These are phyloP conservation scores for Boletus patriciae DNA, from an alignment of 768 basidiomycete species.

Conservation along the genomic window DNA sequence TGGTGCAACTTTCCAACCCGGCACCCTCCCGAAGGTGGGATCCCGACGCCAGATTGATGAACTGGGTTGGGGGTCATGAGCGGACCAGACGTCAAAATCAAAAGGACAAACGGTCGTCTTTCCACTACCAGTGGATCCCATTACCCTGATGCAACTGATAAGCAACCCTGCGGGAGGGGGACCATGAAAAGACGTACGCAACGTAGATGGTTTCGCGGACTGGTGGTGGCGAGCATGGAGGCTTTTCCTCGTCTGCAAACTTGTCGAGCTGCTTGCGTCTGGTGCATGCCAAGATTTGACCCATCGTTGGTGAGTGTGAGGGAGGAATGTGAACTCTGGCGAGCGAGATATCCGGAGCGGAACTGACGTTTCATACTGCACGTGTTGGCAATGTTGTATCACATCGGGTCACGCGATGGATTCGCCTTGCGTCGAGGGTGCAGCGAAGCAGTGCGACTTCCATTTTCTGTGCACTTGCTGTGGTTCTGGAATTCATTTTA, in stretches of 20 bases:
- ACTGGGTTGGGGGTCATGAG: slow-evolving; percentile 26
- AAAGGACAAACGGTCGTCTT: slow-evolving; percentile 33
- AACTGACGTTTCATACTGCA: slow-evolving; percentile 28
- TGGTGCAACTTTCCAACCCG: slow-evolving; percentile 38
- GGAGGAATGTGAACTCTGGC: slow-evolving; percentile 13
- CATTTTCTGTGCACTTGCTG: slow-evolving; percentile 17
- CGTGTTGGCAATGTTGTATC: slow-evolving; percentile 31
- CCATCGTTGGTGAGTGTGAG: slow-evolving; percentile 27
- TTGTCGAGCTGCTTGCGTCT: slow-evolving; percentile 27
- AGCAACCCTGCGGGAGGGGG: slow-evolving; percentile 10
- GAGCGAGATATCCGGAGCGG: slow-evolving; percentile 28
- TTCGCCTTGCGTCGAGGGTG: slow-evolving; percentile 28
- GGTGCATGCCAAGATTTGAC: slow-evolving; percentile 28
- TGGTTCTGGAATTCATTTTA: slow-evolving; percentile 18
- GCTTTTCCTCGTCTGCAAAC: slow-evolving; percentile 30
- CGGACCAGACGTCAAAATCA: neutral
- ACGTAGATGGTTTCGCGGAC: slow-evolving; percentile 30
- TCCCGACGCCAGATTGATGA: slow-evolving; percentile 39
- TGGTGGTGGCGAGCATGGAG: slow-evolving; percentile 15
- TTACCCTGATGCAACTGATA: slow-evolving; percentile 33
- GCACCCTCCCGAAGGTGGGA: slow-evolving; percentile 34
- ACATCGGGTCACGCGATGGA: slow-evolving; percentile 29
- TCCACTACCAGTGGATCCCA: slow-evolving; percentile 37
- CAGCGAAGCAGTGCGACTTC: slow-evolving; percentile 26
- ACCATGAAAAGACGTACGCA: slow-evolving; percentile 21